phyloP scores from a whole-genome alignment of 2,329 filamentous ascomycete genomes.

The Colletotrichum tropicicola region DNA sequence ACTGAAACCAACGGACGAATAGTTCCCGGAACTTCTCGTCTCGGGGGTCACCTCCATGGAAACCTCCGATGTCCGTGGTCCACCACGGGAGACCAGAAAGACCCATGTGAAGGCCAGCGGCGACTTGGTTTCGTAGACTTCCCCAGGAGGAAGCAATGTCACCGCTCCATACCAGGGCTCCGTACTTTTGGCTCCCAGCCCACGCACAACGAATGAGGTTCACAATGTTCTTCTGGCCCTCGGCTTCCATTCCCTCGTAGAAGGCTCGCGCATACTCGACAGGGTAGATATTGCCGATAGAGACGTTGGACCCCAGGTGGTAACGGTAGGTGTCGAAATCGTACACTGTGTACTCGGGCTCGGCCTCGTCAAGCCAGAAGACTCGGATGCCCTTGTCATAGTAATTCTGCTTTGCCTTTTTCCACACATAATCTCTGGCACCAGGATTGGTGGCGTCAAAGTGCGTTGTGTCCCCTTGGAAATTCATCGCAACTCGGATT shows the following conservation, averaged over 20 bases:
- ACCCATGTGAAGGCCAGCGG: slow-evolving; percentile 73
- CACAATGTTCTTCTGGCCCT: slow-evolving; percentile 64
- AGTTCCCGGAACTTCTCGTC: slow-evolving; percentile 68
- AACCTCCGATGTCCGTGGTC: slow-evolving; percentile 77
- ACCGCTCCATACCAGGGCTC: slow-evolving; percentile 72
- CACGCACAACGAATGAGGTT: slow-evolving; percentile 63
- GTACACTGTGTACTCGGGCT: slow-evolving; percentile 71
- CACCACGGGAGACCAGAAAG: slow-evolving; percentile 72
- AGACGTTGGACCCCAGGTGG: slow-evolving; percentile 47
- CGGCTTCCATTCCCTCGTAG: slow-evolving; percentile 63
- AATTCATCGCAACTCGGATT: slow-evolving; percentile 65
- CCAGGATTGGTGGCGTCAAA: slow-evolving; percentile 72
- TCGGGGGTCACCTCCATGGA: slow-evolving; percentile 69
- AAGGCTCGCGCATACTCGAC: slow-evolving; percentile 66
- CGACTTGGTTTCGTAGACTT: slow-evolving; percentile 66
- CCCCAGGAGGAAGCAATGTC: slow-evolving; percentile 73
- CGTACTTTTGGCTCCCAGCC: slow-evolving; percentile 68
- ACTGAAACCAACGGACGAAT: slow-evolving; percentile 75
- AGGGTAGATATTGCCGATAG: slow-evolving; percentile 68
- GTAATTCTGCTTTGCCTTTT: slow-evolving; percentile 67
- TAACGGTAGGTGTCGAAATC: slow-evolving; percentile 75
- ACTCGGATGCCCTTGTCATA: slow-evolving; percentile 67
- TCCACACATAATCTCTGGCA: slow-evolving; percentile 68
- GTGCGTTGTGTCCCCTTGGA: slow-evolving; percentile 66
- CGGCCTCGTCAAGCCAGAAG: slow-evolving; percentile 77